Conservation (phyloP, 345 rosid species). For the Brassica napus region DNA sequence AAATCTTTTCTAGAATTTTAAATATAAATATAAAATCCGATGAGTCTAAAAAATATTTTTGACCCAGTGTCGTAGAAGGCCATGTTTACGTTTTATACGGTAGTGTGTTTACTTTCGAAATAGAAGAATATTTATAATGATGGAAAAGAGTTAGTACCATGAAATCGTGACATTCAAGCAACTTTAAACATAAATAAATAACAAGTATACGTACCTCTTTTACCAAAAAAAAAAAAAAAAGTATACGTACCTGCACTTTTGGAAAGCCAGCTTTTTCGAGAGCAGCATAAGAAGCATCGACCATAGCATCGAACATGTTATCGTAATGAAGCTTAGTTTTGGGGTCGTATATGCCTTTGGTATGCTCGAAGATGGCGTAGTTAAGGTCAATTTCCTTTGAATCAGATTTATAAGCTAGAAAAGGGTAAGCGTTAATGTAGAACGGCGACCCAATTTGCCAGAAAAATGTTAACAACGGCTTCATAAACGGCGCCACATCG, state of each 20-base stretch:
- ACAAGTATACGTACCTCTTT: constrained; percentile 13
- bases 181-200: neutral
- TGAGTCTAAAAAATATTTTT: too few species aligned
- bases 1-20: too few species aligned
- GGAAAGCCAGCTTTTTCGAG: constrained; percentile 75
- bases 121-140: neutral
- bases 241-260: constrained; percentile 47
- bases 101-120: neutral
- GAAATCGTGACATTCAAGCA: neutral
- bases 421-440: constrained; percentile 88
- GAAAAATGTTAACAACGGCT: constrained; percentile 60
- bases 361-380: constrained; percentile 73
- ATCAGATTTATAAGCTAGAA: constrained; percentile 84
- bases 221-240: neutral
- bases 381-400: constrained; percentile 66
- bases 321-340: constrained; percentile 83
- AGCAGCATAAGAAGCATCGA: constrained; percentile 90
- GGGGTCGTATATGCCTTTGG: constrained; percentile 56
- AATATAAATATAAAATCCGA: too few species aligned
- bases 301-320: constrained; percentile 90
- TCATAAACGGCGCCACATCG: constrained; percentile 67
- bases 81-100: neutral
- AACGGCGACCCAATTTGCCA: constrained; percentile 67
- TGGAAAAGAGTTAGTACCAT: neutral
- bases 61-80: too few species aligned